Base-by-base conservation (phyloP, 2,329 filamentous ascomycete species). In the Arthrinium puccinioides region DNA sequence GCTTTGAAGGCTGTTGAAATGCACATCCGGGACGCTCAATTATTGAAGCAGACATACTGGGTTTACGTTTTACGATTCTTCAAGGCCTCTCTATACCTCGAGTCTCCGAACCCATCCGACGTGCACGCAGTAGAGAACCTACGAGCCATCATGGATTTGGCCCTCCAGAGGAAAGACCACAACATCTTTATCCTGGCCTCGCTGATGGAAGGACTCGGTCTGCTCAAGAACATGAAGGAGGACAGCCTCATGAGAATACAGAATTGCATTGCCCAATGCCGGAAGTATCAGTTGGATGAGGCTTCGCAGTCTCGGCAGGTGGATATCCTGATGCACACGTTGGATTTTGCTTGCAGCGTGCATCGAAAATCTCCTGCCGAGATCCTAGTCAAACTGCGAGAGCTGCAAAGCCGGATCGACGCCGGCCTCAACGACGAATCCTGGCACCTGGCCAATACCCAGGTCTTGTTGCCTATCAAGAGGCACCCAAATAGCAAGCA, bases 41-140 rank as follows among this genome's bases (percentile, higher is more conserved):
- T 79, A 64, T 82, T 78, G 50, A 77, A 80, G 52, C 80, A 84
- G 48, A 65, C 72, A 8, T 73, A 79, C 34, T 90, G 85, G 85
- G 70, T 82, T 13, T 90, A 89, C 53, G 82, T 81, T 1, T 84
- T 89, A 49, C 78, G 84, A 7, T 78, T 90, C 31, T 61, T 89
- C 11, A 84, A 85, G 46, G 76, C 82, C 0, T 77, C 82, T 0
- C 72, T 88, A 31, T 76, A 82, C 41, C 62, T 87, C 34, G 74
- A 84, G 47, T 68, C 71, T 32, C 67, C 72, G 5, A 74, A 66
- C 29, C 68, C 72, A 9, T 70, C 75, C 10, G 85, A 89, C 41
- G 66, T 70, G 2, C 68, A 76, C 32, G 71, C 80, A 0, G 60
- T 87, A 3, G 80, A 86, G 15, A 83, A 87, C 46, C 64, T 89